Base-by-base conservation (phyloP, 2,329 filamentous ascomycete species). In the Colletotrichum tamarilloi region DNA sequence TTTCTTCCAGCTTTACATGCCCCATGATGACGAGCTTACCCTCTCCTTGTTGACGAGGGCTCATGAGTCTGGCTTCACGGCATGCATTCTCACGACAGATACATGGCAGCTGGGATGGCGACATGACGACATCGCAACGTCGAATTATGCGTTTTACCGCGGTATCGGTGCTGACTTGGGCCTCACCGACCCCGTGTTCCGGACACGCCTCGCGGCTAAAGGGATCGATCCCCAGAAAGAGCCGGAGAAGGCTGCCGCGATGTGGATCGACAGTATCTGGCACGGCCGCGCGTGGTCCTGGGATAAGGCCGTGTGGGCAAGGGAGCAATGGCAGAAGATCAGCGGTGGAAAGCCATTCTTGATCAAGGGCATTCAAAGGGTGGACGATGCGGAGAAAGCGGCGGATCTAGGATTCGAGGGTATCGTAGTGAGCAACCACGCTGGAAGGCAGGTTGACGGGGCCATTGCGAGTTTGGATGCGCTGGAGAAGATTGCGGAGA, bases 1-100 rank as follows among this genome's bases (percentile, higher is more conserved):
- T 0, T 92, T 91, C 79, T 92, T 88, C 80, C 91, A 92, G 79
- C 82, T 92, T 1, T 92, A 92, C 79, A 88, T 89, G 87, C 88
- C 88, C 2, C 89, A 91, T 68, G 89, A 92, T 75, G 89, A 92
- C 72, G 88, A 89, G 68, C 78, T 92, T 28, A 89, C 89, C 0
- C 66, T 89, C 3, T 89, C 86, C 0, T 81, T 92, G 19, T 81
- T 92, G 1, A 82, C 83, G n/a, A 82, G 90, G 26, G 91, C 91
- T 0, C 82, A 85, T 73, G 80, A 87, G 2, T 83, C 80, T 5
- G 90, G 90, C 0, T 92, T 89, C 78, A 84, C 85, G 2, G 91
- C 86, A 0, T 88, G 87, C 67, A 88, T 92, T 7, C 81, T 92
- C 1, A 92, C 90, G 1, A 85, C 89, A 0, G 90, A 92, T 79